phyloP scores from a whole-genome alignment of 2,329 filamentous ascomycete species.

The Phaeosphaeriaceae sp. region DNA sequence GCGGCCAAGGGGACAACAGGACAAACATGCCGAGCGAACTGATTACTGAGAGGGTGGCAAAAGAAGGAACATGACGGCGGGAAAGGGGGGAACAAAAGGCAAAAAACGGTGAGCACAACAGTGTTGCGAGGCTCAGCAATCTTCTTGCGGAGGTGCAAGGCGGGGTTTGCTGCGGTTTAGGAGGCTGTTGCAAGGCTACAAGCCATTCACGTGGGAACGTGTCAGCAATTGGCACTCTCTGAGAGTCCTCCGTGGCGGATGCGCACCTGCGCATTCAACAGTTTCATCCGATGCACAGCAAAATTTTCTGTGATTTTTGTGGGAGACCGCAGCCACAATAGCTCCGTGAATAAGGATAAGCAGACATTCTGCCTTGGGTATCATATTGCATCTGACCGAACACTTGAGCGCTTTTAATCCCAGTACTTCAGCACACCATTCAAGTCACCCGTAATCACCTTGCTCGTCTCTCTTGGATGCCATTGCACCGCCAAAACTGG shows the following conservation, averaged over 20 bases:
- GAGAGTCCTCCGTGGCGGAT: slow-evolving; percentile 5
- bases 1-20: slow-evolving; percentile 6
- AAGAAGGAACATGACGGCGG: neutral
- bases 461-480: slow-evolving; percentile 97
- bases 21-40: slow-evolving; percentile 1
- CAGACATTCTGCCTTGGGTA: slow-evolving; percentile 24
- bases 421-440: slow-evolving; percentile 91
- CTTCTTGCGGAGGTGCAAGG: slow-evolving; percentile 7
- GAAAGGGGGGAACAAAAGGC: slow-evolving; percentile 1
- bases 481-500: slow-evolving; percentile 88
- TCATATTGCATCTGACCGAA: slow-evolving; percentile 13
- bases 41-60: slow-evolving; percentile 6
- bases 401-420: slow-evolving; percentile 65
- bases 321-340: neutral
- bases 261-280: slow-evolving; percentile 21
- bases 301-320: too few relatives aligned
- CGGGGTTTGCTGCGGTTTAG: slow-evolving; percentile 12
- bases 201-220: slow-evolving; percentile 10
- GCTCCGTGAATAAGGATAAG: neutral
- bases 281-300: slow-evolving; percentile 5
- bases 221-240: slow-evolving; percentile 1
- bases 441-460: slow-evolving; percentile 87
- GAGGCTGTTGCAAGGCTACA: slow-evolving; percentile 14
- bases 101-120: slow-evolving; percentile 13
- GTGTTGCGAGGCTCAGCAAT: neutral